phyloP scores from a whole-genome alignment of 2,329 filamentous ascomycete species.

The Trichophyton benhamiae region DNA sequence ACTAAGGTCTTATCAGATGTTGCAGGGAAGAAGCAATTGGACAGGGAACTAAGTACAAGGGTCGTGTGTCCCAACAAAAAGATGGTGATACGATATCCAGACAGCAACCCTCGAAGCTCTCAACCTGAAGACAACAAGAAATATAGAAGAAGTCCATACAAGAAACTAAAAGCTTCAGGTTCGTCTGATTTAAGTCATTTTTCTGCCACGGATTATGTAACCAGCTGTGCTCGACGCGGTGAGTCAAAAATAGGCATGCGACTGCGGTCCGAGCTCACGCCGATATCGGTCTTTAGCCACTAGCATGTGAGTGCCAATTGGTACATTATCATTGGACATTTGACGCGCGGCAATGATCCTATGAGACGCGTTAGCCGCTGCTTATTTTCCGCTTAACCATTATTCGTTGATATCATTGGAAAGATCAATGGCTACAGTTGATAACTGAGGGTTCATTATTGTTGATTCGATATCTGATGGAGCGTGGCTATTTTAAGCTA shows the following conservation, averaged over 20 bases:
- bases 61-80: background rate
- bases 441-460: too few species aligned
- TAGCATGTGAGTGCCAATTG: background rate
- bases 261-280: background rate
- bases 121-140: background rate
- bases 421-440: too few species aligned
- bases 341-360: too few species aligned
- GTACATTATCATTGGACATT: too few species aligned
- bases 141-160: background rate
- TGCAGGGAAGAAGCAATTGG: conserved; percentile 1
- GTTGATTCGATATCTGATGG: too few species aligned
- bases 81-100: background rate
- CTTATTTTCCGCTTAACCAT: too few species aligned
- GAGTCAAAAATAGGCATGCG: background rate
- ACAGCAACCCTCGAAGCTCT: background rate
- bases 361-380: too few species aligned
- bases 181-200: background rate
- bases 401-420: too few species aligned
- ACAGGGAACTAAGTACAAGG: background rate
- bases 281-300: background rate
- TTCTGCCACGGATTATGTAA: background rate
- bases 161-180: background rate
- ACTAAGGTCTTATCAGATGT: background rate
- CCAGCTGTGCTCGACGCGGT: background rate
- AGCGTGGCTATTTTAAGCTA: too few species aligned